Conservation (phyloP, 345 rosid genomes). For the Citrus sinensis region DVS_A1.0 CM039163.1:49497001-49497500, state of each 20-base stretch:
- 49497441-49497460: background rate
- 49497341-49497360: background rate
- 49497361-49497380: background rate
- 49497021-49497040: no score
- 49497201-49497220: constrained; percentile 17
- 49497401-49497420: constrained; percentile 19
- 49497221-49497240: constrained; percentile 13
- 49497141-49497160: background rate
- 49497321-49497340: background rate
- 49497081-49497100: background rate
- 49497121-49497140: background rate
- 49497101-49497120: background rate
- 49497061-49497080: no score
- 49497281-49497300: background rate
- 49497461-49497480: constrained; percentile 10
- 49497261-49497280: background rate
- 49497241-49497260: background rate
- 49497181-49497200: constrained; percentile 17
- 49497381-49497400: background rate
- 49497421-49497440: constrained; percentile 21
- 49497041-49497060: no score
- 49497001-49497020: background rate
- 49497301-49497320: background rate
- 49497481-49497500: background rate
- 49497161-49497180: background rate